phyloP scores from a whole-genome alignment of 106 monocot genomes.

The Dendrobium officinale region DNA sequence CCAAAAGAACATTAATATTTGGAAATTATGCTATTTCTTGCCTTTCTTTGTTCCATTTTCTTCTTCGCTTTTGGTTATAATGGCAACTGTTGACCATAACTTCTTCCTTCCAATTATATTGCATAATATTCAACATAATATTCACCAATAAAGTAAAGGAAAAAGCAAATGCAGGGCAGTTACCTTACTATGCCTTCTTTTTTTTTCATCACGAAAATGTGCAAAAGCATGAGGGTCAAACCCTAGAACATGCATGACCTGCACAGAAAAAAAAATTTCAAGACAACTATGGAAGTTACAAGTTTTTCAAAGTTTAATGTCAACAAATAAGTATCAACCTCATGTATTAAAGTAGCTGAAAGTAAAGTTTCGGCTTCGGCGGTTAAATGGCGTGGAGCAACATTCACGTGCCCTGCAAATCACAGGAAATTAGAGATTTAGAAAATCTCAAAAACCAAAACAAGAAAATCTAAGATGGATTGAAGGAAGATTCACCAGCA shows the following conservation, averaged over 20 bases:
- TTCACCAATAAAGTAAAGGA: background rate
- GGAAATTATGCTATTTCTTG: background rate
- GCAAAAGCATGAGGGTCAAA: slow-evolving; percentile 99
- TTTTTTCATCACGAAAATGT: slow-evolving; percentile 95
- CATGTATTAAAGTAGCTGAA: slow-evolving; percentile 96
- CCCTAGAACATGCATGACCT: slow-evolving; percentile 99
- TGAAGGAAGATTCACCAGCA: slow-evolving; percentile 48
- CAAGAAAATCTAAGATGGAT: background rate
- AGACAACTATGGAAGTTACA: background rate
- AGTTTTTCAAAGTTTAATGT: background rate
- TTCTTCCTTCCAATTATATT: background rate
- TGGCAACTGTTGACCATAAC: background rate
- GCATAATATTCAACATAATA: background rate
- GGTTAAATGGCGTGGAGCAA: slow-evolving; percentile 96
- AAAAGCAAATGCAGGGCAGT: background rate
- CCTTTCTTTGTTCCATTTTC: background rate
- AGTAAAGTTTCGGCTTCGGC: slow-evolving; percentile 92
- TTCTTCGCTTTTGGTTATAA: background rate
- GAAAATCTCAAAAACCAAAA: slow-evolving; percentile 6
- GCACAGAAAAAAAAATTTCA: slow-evolving; percentile 22
- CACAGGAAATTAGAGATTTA: background rate
- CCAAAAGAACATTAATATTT: background rate
- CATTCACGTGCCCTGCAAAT: slow-evolving; percentile 86
- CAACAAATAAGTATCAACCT: slow-evolving; percentile 24
- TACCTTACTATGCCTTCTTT: slow-evolving; percentile 89